Evolutionary conservation across 805 yeast genomes (phyloP), one percentile per base, ranked within the genome.

Genomic region (Ogataea zsoltii): DNA sequence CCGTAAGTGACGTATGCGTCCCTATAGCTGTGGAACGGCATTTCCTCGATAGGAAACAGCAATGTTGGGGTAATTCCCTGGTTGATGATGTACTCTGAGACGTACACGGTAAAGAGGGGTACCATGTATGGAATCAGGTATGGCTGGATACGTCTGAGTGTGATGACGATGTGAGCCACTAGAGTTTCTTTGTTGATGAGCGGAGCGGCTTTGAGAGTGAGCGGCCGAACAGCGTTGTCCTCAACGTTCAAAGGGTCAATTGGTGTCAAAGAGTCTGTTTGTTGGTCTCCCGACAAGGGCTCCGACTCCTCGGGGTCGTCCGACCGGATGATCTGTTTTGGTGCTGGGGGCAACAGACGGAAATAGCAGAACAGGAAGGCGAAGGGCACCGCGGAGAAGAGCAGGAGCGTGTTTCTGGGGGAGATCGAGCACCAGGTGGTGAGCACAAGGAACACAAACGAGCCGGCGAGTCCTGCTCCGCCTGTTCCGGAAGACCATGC

Each of bases 401-500:
- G 17, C 12, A 85, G 60, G 32, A 92, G 69, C 0, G 88, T 70
- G 0, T 70, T 46, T 48, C 71, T 71, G 0, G 87, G 82, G 6
- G 77, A 65, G 1, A 88, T 46, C 1, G 79, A 72, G 17, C 87
- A 38, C 58, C 89, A 68, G 1, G 92, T 84, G 0, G 97, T 92
- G 55, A 88, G 49, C 1, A 85, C 53, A 75, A 92, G 57, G 58
- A 79, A 91, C 12, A 77, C 59, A 42, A 85, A 87, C 44, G 91
- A 80, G 0, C 98, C 99, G 15, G 79, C 75, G 4, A 92, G 63
- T 0, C 99, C 99, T 1, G 99, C 98, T 15, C 89, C 96, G 3
- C 99, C 98, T 0, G 98, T 92, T 1, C 99, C 99, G 7, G 90
- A 79, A 16, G 96, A 86, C 80, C 95, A 92, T 0, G 96, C 97